Evolutionary conservation across 176 grass and related monocot species (phyloP).

Genomic region (Eleusine indica): DNA sequence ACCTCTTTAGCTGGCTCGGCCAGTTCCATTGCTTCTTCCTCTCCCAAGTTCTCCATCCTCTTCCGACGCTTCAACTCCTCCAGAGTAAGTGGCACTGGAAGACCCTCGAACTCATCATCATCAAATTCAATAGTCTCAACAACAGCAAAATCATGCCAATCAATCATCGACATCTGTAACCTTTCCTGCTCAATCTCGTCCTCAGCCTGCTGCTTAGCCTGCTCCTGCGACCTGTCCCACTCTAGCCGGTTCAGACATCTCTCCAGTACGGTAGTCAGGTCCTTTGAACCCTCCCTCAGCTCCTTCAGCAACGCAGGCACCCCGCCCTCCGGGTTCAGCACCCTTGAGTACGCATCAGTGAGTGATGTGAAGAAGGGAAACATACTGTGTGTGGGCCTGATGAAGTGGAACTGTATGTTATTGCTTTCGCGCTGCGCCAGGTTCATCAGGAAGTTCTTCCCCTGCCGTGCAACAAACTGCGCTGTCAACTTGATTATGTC

Average conservation of each 20-base stretch:
- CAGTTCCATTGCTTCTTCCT: constrained; percentile 54
- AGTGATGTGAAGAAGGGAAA: constrained; percentile 88
- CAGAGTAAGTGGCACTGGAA: constrained; percentile 70
- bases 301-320: constrained; percentile 47
- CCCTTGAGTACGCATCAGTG: constrained; percentile 80
- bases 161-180: constrained; percentile 92
- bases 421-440: constrained; percentile 61
- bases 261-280: constrained; percentile 77
- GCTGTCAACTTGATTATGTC: constrained; percentile 95
- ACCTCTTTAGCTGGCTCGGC: constrained; percentile 71
- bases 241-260: constrained; percentile 81
- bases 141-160: constrained; percentile 96
- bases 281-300: constrained; percentile 48
- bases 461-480: constrained; percentile 89
- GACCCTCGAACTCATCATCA: constrained; percentile 80
- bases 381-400: constrained; percentile 91
- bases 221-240: constrained; percentile 94
- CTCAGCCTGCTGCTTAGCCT: constrained; percentile 86
- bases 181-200: constrained; percentile 92
- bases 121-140: constrained; percentile 93
- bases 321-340: constrained; percentile 66
- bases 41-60: constrained; percentile 69
- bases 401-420: constrained; percentile 87
- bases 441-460: constrained; percentile 75
- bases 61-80: constrained; percentile 88